These are phyloP conservation scores for Microsporum audouinii DNA, from an alignment of 2,329 filamentous ascomycete species.

Conservation along the genomic window DNA sequence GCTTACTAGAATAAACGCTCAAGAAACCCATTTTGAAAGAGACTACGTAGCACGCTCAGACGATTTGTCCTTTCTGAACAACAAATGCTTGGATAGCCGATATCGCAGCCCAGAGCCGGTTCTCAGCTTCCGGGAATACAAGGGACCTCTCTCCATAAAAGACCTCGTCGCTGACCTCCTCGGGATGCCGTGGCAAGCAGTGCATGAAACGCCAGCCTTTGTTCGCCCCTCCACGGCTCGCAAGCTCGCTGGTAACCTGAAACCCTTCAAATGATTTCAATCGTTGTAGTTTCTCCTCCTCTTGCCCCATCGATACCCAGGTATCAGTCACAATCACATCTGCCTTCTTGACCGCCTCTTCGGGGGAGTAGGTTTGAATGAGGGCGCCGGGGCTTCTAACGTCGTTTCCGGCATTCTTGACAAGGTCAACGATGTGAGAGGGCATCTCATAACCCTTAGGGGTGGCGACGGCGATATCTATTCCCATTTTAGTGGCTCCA, in stretches of 20 bases:
- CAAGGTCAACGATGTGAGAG: slow-evolving; percentile 58
- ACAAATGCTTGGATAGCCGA: slow-evolving; percentile 79
- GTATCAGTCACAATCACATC: slow-evolving; percentile 93
- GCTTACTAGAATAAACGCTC: background rate
- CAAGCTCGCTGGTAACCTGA: slow-evolving; percentile 80
- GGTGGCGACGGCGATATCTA: slow-evolving; percentile 76
- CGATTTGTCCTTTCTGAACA: slow-evolving; percentile 79
- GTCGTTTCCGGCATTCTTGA: slow-evolving; percentile 50
- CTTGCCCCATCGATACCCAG: slow-evolving; percentile 98
- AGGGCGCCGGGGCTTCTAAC: slow-evolving; percentile 54
- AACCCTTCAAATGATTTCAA: slow-evolving; percentile 77
- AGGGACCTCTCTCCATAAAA: slow-evolving; percentile 79
- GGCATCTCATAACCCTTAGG: slow-evolving; percentile 78
- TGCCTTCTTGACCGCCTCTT: slow-evolving; percentile 73
- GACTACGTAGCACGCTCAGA: slow-evolving; percentile 1
- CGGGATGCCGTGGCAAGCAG: slow-evolving; percentile 79
- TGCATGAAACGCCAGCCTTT: slow-evolving; percentile 96
- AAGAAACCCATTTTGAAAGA: background rate
- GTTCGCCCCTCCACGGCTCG: slow-evolving; percentile 73
- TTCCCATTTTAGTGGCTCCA: slow-evolving; percentile 73
- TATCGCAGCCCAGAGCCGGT: slow-evolving; percentile 84
- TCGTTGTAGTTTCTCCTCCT: slow-evolving; percentile 66
- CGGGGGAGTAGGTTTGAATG: slow-evolving; percentile 63
- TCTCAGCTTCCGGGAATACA: slow-evolving; percentile 90
- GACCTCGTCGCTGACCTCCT: slow-evolving; percentile 89